A percentile compares a stretch with the other conserved stretches of the same genome.
phyloP scores from a whole-genome alignment of 768 basidiomycete species.

The Pulveroboletus sp. region DNA sequence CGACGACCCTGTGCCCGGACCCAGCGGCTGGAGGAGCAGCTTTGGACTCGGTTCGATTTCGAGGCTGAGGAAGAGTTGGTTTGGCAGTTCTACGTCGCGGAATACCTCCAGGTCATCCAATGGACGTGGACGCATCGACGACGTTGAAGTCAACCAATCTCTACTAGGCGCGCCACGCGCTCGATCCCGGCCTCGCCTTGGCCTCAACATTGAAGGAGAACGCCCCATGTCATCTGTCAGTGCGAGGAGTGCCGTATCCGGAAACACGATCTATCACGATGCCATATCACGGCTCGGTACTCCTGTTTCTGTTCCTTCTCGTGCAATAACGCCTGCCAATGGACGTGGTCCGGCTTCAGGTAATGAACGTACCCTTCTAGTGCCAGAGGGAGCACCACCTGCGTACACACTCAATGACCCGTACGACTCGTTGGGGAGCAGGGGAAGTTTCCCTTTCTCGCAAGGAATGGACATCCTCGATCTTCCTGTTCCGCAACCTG shows the following conservation, averaged over 20 bases:
- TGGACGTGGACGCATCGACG: constrained; percentile 34
- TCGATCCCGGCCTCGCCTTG: constrained; percentile 34
- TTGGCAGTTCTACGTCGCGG: constrained; percentile 36
- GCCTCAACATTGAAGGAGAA: constrained; percentile 36
- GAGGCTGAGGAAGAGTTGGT: constrained; percentile 57
- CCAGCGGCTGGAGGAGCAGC: constrained; percentile 30
- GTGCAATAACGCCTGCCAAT: constrained; percentile 45
- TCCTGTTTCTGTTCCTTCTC: constrained; percentile 38
- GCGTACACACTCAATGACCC: constrained; percentile 31
- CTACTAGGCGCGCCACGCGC: constrained; percentile 27
- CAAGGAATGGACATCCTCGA: constrained; percentile 47
- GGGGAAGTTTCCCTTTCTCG: constrained; percentile 25
- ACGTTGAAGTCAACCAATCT: constrained; percentile 44
- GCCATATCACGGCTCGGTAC: constrained; percentile 47
- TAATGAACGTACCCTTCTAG: constrained; percentile 8
- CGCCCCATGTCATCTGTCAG: constrained; percentile 61
- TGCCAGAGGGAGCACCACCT: constrained; percentile 28
- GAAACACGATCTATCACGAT: constrained; percentile 60
- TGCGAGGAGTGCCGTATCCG: constrained; percentile 48
- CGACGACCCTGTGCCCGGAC: constrained; percentile 22
- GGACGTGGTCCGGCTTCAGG: constrained; percentile 15
- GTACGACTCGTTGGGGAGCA: constrained; percentile 24
- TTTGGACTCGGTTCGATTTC: constrained; percentile 50
- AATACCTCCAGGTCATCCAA: constrained; percentile 29
- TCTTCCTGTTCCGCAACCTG: constrained; percentile 53